Evolutionary conservation across 129 eudicot genomes (phyloP).

Genomic region (Saposhnikovia divaricata): DNA sequence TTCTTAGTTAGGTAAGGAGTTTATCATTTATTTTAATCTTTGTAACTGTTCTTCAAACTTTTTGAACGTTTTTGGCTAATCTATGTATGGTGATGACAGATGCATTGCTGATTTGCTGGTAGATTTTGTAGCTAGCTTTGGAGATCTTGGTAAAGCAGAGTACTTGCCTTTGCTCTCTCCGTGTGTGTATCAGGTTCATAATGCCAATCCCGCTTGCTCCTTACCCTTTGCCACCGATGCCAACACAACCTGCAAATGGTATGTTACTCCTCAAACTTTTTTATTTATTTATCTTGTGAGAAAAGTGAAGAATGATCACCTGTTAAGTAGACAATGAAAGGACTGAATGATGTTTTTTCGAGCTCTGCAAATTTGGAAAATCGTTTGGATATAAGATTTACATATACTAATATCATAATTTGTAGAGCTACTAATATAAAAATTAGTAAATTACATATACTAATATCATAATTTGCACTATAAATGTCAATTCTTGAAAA

Average conservation of each 20-base stretch:
- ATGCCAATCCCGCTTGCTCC: slow-evolving; percentile 87
- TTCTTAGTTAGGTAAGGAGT: background rate
- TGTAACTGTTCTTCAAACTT: background rate
- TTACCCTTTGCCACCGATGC: slow-evolving; percentile 54
- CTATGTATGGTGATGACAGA: background rate
- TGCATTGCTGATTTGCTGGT: background rate
- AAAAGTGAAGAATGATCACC: background rate
- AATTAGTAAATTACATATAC: background rate
- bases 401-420: background rate
- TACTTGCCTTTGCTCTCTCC: slow-evolving; percentile 9
- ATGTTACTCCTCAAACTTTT: slow-evolving; percentile 8
- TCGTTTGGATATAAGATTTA: background rate
- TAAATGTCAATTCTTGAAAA: background rate
- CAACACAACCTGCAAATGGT: slow-evolving; percentile 71
- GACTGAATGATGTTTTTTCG: background rate
- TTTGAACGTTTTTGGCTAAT: background rate
- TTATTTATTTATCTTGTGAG: background rate
- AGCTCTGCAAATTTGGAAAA: background rate
- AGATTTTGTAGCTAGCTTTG: background rate
- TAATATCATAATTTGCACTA: background rate
- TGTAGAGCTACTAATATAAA: background rate
- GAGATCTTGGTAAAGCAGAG: background rate
- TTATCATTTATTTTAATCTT: background rate
- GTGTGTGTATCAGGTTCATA: slow-evolving; percentile 9
- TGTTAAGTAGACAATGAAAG: background rate